Conservation (phyloP, 1,139 yeast genomes). For the Groenewaldozyma sp. region DNA sequence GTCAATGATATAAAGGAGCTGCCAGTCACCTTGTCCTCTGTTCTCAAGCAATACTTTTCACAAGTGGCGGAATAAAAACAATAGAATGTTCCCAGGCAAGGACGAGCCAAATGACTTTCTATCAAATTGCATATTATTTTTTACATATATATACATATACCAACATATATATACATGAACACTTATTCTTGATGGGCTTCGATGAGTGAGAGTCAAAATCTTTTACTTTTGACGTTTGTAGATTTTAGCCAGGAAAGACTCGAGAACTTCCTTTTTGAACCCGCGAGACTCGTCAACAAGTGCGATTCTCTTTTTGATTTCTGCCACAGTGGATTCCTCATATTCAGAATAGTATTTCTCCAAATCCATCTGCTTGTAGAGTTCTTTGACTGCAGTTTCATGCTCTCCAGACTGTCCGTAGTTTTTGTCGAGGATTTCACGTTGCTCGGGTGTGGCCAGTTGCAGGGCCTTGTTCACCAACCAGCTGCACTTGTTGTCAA, state of each 20-base stretch:
- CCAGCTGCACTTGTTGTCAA: slow-evolving; percentile 99
- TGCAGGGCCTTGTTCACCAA: slow-evolving; percentile 86
- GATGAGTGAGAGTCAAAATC: no score
- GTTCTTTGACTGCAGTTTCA: slow-evolving; percentile 63
- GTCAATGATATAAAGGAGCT: slow-evolving; percentile 82
- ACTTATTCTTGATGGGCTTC: no score
- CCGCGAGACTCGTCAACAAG: slow-evolving; percentile 83
- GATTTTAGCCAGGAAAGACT: slow-evolving; percentile 77
- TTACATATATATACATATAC: not conserved
- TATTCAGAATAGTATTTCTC: slow-evolving; percentile 65
- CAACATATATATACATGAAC: not conserved
- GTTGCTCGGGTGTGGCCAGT: slow-evolving; percentile 71
- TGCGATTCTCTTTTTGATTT: slow-evolving; percentile 56
- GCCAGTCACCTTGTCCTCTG: slow-evolving; percentile 84
- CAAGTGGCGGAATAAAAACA: slow-evolving; percentile 37
- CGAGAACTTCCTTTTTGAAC: slow-evolving; percentile 75
- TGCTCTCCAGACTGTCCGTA: slow-evolving; percentile 59
- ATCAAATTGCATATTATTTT: slow-evolving; percentile 2
- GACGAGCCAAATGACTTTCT: not conserved
- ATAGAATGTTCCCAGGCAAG: not conserved
- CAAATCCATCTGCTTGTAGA: slow-evolving; percentile 67
- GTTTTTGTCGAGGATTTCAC: slow-evolving; percentile 70
- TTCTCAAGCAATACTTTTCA: slow-evolving; percentile 84
- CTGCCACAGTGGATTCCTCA: slow-evolving; percentile 67
- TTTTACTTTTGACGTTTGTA: slow-evolving; percentile 82